Base-by-base conservation (phyloP, 768 basidiomycete species). In the Fomitopsis pulvina region DNA sequence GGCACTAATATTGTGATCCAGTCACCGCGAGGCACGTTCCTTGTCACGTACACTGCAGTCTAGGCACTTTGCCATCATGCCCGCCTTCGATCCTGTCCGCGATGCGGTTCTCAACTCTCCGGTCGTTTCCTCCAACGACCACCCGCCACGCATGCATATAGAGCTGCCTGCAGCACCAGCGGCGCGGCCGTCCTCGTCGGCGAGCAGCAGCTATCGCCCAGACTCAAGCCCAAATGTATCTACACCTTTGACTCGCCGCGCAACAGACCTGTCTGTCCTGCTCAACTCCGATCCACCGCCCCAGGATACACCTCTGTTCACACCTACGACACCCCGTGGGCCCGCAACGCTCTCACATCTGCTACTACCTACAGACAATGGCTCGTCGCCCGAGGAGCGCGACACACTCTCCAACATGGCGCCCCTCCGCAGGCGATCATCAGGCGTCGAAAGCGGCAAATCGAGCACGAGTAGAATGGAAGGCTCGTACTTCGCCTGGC, bases 71-170 rank as follows among this genome's bases (percentile, higher is more conserved):
- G 4, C 49, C 49, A 43, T 43, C 38, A 83, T 83, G 83, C 82
- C 87, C 58, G 78, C 78, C 51, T 88, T 89, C 75, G 88, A 90
- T 76, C 87, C 88, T 60, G 87, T 91, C 54, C 79, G 88, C 65
- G 88, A 90, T 76, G 88, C 88, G 54, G 85, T 88, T 60, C 78
- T 86, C 59, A 87, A 87, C 68, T 86, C 85, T 38, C 87, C 87
- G 26, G 66, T 80, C 59, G 72, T 75, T 34, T 72, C 73, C 56
- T 62, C 74, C 43, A 68, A 68, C 59, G 50, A 71, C 54, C 69
- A 72, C 22, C 62, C 66, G 44, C 26, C 52, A 14, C 53, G 63
- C 54, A 57, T 60, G 43, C 57, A 55, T 46, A 47, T 61, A 56
- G 57, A 60, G 59, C 47, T 66, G 4, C 56, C 58, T 32, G 51